phyloP scores from a whole-genome alignment of 192 early-diverging fungal species.

The Backusella mclennaniae region DNA sequence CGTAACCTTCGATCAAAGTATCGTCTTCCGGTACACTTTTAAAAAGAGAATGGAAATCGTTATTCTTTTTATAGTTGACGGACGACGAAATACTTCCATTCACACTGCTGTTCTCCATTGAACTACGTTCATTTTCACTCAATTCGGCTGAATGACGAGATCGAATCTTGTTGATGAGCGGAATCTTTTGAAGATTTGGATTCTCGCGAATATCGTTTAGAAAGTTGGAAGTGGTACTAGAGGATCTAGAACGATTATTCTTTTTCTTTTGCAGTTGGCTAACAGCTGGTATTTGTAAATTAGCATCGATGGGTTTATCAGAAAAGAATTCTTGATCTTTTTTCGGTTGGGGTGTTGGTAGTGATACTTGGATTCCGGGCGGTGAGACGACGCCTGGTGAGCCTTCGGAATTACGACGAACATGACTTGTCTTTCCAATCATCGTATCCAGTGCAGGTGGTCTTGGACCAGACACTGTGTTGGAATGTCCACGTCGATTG shows the following conservation, averaged over 20 bases:
- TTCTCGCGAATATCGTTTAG: neutral
- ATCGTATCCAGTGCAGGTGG: conserved; percentile 4
- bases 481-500: conserved; percentile 1
- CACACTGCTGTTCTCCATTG: neutral
- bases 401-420: conserved; percentile 34
- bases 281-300: neutral
- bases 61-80: conserved; percentile 13
- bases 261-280: neutral
- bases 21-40: conserved; percentile 47
- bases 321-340: neutral
- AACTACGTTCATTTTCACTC: conserved; percentile 17
- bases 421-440: neutral
- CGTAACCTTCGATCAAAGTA: conserved; percentile 55
- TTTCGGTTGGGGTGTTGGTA: neutral
- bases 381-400: conserved; percentile 6
- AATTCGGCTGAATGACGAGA: conserved; percentile 14
- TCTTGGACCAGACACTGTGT: conserved; percentile 10
- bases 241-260: conserved; percentile 15
- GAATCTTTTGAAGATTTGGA: conserved; percentile 2
- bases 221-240: conserved; percentile 7
- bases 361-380: neutral
- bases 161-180: conserved; percentile 6
- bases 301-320: neutral
- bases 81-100: conserved; percentile 13
- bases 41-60: conserved; percentile 47